phyloP scores from a whole-genome alignment of 306 rosid genomes.

The Fragaria ananassa region DNA sequence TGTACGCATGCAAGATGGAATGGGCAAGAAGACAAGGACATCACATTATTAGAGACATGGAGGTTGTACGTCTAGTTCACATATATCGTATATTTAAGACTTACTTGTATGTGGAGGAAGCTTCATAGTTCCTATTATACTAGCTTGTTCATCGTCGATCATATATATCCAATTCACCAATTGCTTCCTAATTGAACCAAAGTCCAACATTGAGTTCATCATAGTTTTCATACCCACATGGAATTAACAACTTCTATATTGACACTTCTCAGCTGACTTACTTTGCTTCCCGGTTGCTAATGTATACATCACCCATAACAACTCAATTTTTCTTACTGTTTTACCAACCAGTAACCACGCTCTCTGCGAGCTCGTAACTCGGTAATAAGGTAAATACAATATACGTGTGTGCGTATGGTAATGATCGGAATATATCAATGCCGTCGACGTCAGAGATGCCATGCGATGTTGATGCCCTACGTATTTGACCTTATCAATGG shows the following conservation, averaged over 20 bases:
- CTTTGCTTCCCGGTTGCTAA: background rate
- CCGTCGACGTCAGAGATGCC: background rate
- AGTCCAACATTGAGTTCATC: background rate
- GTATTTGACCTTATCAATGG: background rate
- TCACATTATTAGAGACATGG: background rate
- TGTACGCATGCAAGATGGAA: background rate
- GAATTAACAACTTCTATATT: background rate
- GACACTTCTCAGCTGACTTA: background rate
- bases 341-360: background rate
- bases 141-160: background rate
- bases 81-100: background rate
- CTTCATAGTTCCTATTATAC: background rate
- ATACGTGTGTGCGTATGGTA: background rate
- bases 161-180: background rate
- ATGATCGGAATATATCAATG: background rate
- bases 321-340: background rate
- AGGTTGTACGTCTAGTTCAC: background rate
- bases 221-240: background rate
- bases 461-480: background rate
- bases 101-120: background rate
- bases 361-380: too few species aligned
- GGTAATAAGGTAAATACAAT: background rate
- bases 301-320: background rate
- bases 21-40: background rate
- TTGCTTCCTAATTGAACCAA: background rate